These are phyloP conservation scores for Sarocladiaceae sp. DNA, from an alignment of 2,329 filamentous ascomycete genomes.

Conservation along the genomic window DNA sequence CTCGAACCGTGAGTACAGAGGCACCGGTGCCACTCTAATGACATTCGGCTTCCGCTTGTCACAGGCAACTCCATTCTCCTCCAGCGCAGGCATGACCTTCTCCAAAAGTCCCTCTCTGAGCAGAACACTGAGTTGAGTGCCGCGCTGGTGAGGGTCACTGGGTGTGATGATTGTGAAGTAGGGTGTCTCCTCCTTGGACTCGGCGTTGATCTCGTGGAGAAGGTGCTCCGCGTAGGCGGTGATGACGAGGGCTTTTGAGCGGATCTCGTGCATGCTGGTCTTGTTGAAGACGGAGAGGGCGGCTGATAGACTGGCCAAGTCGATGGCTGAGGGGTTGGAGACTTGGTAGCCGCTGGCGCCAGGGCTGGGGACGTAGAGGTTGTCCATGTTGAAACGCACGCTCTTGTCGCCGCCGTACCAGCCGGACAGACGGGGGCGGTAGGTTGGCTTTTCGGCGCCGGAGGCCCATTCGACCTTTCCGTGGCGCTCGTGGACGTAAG, in stretches of 20 bases:
- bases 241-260: constrained; percentile 66
- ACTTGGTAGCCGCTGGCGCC: constrained; percentile 81
- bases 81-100: constrained; percentile 57
- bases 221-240: constrained; percentile 75
- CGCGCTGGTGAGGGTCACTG: constrained; percentile 60
- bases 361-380: constrained; percentile 69
- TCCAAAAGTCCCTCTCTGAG: constrained; percentile 67
- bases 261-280: constrained; percentile 64
- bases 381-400: constrained; percentile 79
- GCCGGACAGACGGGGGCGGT: constrained; percentile 65
- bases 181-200: constrained; percentile 22
- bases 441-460: constrained; percentile 35
- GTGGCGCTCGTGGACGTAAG: constrained; percentile 77
- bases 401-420: constrained; percentile 85
- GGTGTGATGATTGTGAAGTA: constrained; percentile 67
- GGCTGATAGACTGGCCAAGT: constrained; percentile 70
- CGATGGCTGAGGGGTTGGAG: constrained; percentile 77
- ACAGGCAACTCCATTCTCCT: constrained; percentile 67
- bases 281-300: constrained; percentile 70
- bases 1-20: constrained; percentile 75
- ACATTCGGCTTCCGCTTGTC: constrained; percentile 86
- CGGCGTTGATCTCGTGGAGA: constrained; percentile 41
- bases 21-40: constrained; percentile 76
- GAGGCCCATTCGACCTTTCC: constrained; percentile 46
- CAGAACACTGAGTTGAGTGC: constrained; percentile 69